Conservation (phyloP, 108 stramenopile genomes). For the Mayamaea pseudoterrestris region DNA sequence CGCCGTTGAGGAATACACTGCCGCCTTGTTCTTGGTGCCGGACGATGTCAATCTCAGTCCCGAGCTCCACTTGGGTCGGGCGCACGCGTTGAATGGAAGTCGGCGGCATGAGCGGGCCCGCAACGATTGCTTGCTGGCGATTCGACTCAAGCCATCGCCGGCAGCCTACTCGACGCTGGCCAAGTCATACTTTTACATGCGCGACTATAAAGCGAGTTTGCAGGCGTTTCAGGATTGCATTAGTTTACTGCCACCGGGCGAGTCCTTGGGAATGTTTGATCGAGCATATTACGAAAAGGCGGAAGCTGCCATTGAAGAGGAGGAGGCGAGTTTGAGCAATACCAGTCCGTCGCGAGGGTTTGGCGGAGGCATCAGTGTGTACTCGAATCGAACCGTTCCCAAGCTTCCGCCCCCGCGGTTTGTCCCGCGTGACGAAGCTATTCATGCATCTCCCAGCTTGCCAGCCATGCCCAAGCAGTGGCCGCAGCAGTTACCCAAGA, state of each 20-base stretch:
- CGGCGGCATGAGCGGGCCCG: conserved; percentile 64
- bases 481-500: conserved; percentile 59
- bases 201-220: conserved; percentile 60
- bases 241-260: conserved; percentile 41
- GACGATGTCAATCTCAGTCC: conserved; percentile 70
- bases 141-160: conserved; percentile 54
- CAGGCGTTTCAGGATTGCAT: conserved; percentile 61
- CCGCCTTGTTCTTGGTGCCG: conserved; percentile 75
- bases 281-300: conserved; percentile 74
- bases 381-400: conserved; percentile 40
- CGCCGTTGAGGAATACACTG: conserved; percentile 78
- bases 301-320: conserved; percentile 44
- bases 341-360: background rate
- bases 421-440: conserved; percentile 71
- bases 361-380: background rate
- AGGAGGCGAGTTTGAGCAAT: conserved; percentile 4
- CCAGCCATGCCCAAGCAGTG: conserved; percentile 68
- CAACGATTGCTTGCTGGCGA: conserved; percentile 66
- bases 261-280: conserved; percentile 69
- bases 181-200: conserved; percentile 70
- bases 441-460: conserved; percentile 45
- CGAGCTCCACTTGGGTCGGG: conserved; percentile 68
- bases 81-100: conserved; percentile 77
- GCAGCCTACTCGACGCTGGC: conserved; percentile 81
- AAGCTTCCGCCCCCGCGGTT: conserved; percentile 75